Percentiles rank a stretch among this genome's conserved stretches.
Conservation (phyloP, 2,329 filamentous ascomycete species). For the Ceratocystis albifundus region DNA sequence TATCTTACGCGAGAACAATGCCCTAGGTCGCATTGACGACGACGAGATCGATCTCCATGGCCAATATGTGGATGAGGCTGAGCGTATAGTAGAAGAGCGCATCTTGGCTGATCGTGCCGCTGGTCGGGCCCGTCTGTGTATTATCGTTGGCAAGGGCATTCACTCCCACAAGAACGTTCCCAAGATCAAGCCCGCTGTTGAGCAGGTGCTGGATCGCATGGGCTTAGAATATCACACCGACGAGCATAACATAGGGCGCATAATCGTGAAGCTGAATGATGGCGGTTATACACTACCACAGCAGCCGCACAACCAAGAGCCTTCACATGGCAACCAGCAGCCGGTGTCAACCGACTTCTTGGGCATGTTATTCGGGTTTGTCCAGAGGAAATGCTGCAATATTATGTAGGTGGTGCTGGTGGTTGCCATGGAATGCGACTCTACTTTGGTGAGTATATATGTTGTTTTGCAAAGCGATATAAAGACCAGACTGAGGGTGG, state of each 20-base stretch:
- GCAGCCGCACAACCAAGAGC: slow-evolving; percentile 26
- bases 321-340: slow-evolving; percentile 25
- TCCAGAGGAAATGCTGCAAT: slow-evolving; percentile 59
- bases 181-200: slow-evolving; percentile 91
- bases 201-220: slow-evolving; percentile 71
- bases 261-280: slow-evolving; percentile 77
- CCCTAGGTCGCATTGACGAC: slow-evolving; percentile 55
- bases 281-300: slow-evolving; percentile 46
- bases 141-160: slow-evolving; percentile 92
- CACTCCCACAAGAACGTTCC: slow-evolving; percentile 73
- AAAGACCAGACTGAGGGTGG: background rate
- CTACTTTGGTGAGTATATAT: background rate
- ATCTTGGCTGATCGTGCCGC: slow-evolving; percentile 64
- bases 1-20: slow-evolving; percentile 94
- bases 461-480: background rate
- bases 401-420: slow-evolving; percentile 52
- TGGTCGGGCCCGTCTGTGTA: slow-evolving; percentile 75
- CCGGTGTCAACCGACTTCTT: slow-evolving; percentile 34
- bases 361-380: slow-evolving; percentile 31
- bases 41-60: slow-evolving; percentile 94
- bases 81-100: slow-evolving; percentile 75
- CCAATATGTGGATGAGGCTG: slow-evolving; percentile 80
- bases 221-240: slow-evolving; percentile 76
- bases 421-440: background rate
- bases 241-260: slow-evolving; percentile 67